Evolutionary conservation across 2,329 filamentous ascomycete species (phyloP), one percentile per base, ranked within the genome.

Genomic region (Bipolaris gigantea): DNA sequence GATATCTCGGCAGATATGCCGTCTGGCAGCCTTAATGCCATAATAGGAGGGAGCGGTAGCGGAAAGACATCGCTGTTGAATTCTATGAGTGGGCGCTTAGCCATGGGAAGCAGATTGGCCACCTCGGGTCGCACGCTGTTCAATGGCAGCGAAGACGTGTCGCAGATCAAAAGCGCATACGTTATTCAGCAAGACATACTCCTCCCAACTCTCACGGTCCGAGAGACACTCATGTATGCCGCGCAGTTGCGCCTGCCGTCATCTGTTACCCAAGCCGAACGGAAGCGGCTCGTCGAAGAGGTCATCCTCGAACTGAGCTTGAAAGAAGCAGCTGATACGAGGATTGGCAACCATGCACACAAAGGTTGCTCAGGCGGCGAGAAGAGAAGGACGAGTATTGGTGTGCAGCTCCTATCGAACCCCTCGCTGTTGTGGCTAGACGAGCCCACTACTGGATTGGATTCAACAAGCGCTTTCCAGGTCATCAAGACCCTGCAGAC

Each of bases 301-400:
- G 88, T 92, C 19, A 90, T 92, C 40, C 75, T 88, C 8, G 88
- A 92, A 64, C 75, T 92, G 2, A 87, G 89, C 0, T 71, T 92
- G 36, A 91, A 90, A 69, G 88, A 92, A 60, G 91, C 89, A 53
- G 89, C 89, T 21, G 77, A 90, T 59, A 92, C 89, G 0, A 78
- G 85, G 8, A 89, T 92, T 48, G 89, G 89, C 1, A 88, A 86
- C 62, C 83, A 82, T 51, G 81, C 83, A 46, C 87, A 90, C 63
- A 86, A 89, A 41, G 89, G 89, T 0, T 92, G 89, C 64, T 91
- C 88, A 41, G 89, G 89, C 0, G 89, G 89, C 3, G 89, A 92
- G 71, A 92, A 91, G 76, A 80, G 89, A 57, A 79, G 89, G 30
- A 88, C 87, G 0, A 90, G 87, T 58, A 89, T 92, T 43, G 89